Percentiles rank a stretch among this genome's conserved stretches.
Conservation (phyloP, 176 grass and related monocot species). For the Aegilops bicornis region DNA sequence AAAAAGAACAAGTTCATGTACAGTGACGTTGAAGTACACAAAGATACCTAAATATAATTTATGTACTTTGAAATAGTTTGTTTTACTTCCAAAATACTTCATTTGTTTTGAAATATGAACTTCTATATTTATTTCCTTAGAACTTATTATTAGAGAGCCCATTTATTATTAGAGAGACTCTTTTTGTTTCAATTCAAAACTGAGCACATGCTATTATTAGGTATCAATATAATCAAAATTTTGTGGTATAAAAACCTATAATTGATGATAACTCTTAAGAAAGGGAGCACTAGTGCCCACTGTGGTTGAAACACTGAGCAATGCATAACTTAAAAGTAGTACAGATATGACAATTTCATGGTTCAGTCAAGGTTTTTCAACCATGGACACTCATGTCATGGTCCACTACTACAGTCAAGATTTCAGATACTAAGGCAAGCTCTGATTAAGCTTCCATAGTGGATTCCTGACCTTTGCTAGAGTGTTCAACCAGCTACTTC, state of each 20-base stretch:
- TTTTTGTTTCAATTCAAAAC: neutral
- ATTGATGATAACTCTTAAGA: neutral
- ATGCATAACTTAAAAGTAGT: neutral
- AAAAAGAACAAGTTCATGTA: too few species aligned
- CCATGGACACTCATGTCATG: neutral
- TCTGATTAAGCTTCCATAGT: slow-evolving; percentile 6
- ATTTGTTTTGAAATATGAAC: too few species aligned
- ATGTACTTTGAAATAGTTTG: too few species aligned
- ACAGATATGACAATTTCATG: slow-evolving; percentile 10
- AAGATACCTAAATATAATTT: too few species aligned
- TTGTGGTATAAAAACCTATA: neutral
- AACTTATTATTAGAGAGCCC: too few species aligned
- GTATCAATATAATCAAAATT: slow-evolving; percentile 7
- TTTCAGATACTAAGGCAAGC: neutral
- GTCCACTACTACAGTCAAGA: neutral
- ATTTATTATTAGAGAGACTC: too few species aligned
- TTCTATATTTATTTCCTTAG: too few species aligned
- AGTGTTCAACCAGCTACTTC: neutral
- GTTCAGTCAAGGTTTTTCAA: slow-evolving; percentile 6
- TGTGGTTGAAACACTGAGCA: neutral
- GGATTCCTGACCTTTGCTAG: neutral
- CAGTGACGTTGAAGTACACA: too few species aligned
- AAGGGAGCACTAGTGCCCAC: neutral
- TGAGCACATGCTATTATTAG: neutral
- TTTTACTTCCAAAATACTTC: too few species aligned